Evolutionary conservation across 2,329 filamentous ascomycete species (phyloP).

Genomic region (Pyrenophora seminiperda): DNA sequence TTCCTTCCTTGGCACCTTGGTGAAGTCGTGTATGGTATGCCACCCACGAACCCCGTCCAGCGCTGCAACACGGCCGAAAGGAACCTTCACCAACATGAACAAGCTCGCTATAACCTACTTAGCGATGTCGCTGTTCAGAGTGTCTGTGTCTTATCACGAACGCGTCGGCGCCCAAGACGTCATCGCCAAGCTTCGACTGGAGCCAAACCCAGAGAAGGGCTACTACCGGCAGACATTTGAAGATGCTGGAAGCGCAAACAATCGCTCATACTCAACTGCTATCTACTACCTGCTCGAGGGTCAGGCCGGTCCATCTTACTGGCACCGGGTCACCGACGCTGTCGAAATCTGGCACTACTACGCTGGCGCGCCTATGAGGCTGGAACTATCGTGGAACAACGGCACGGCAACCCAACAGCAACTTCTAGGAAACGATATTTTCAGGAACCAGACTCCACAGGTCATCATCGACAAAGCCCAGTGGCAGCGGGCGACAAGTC

Average conservation of each 20-base stretch:
- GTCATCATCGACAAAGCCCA: constrained; percentile 48
- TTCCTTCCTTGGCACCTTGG: too few species aligned
- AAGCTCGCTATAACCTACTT: background rate
- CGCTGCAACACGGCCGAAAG: background rate
- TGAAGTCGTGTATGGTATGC: too few species aligned
- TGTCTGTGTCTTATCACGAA: background rate
- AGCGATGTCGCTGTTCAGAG: background rate
- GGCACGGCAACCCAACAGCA: constrained; percentile 38
- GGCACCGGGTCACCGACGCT: constrained; percentile 58
- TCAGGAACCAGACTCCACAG: constrained; percentile 53
- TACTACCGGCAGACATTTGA: constrained; percentile 57
- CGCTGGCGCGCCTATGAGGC: constrained; percentile 56
- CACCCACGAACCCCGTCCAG: background rate
- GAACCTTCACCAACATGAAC: background rate
- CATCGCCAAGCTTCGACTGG: constrained; percentile 51
- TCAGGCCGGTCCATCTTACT: constrained; percentile 50
- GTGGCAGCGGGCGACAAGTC: constrained; percentile 56
- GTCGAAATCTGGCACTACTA: constrained; percentile 62
- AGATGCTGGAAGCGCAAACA: constrained; percentile 41
- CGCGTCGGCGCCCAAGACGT: constrained; percentile 49
- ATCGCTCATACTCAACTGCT: constrained; percentile 55
- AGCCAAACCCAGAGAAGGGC: constrained; percentile 57
- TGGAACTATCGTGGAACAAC: constrained; percentile 54
- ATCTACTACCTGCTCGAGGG: constrained; percentile 62
- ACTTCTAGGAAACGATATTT: constrained; percentile 54